A percentile compares a stretch with the other conserved stretches of the same genome.
These are phyloP conservation scores for Aureobasidium lini DNA, from an alignment of 2,329 filamentous ascomycete species.

Conservation along the genomic window DNA sequence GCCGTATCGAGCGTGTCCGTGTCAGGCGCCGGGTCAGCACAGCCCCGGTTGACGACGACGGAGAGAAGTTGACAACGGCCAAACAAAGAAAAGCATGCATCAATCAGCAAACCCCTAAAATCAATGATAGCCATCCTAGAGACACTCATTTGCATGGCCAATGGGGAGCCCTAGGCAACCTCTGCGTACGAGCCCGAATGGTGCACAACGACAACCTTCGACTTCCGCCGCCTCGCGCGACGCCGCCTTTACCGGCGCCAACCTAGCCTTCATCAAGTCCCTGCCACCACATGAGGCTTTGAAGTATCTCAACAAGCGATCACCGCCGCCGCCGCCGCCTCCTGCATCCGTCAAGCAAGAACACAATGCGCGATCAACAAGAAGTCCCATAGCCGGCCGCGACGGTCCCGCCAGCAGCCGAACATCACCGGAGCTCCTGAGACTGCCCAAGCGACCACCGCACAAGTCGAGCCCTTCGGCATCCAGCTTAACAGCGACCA, in stretches of 20 bases:
- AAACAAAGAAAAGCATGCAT: background rate
- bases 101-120: background rate
- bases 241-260: constrained; percentile 43
- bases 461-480: constrained; percentile 17
- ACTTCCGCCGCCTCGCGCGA: constrained; percentile 12
- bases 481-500: constrained; percentile 23
- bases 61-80: background rate
- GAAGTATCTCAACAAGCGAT: constrained; percentile 5
- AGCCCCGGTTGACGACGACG: background rate
- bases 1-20: background rate
- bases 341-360: background rate
- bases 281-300: constrained; percentile 16
- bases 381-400: background rate
- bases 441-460: background rate
- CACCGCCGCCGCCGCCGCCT: background rate
- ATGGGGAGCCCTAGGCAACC: constrained; percentile 12
- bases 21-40: background rate
- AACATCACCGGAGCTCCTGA: background rate
- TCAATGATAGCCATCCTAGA: background rate
- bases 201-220: constrained; percentile 17
- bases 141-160: background rate
- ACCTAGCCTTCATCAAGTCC: constrained; percentile 41
- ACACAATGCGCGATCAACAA: background rate
- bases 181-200: constrained; percentile 1
- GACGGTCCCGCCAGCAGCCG: constrained; percentile 5